Evolutionary conservation across 805 yeast species (phyloP), one percentile per base, ranked within the genome.

Genomic region (Cyberlindnera euphorbiae): DNA sequence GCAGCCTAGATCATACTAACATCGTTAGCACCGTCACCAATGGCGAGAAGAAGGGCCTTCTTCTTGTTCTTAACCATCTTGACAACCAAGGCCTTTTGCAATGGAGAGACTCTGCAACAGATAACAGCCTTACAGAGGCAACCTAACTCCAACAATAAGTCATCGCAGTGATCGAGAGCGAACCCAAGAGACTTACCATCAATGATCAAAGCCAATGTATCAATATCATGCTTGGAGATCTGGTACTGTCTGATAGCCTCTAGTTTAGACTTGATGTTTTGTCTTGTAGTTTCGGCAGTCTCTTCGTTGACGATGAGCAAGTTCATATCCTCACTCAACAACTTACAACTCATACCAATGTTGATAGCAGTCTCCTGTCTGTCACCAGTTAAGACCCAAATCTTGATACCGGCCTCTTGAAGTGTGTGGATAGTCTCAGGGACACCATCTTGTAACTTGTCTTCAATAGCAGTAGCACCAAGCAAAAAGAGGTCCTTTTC

Each of bases 1-100:
- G 98, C 98, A 12, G 98, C 97, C 62, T 93, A 98, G 47, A 93
- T 93, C 99, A 93, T 93, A 25, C 95, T 82, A 27, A 93, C 98
- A 64, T 93, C 99, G 56, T 93, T 93, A 3, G 99, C 99, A 55
- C 99, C 99, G 62, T 93, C 99, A 29, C 99, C 99, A 55, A 93
- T 82, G 1, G 98, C 97, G 41, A 93, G 66, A 28, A 94, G 60
- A 28, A 84, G 60, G 2, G 95, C 76, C 4, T 69, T 59, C 32
- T 82, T 79, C 63, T 86, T 82, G 33, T 85, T 67, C 57, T 93
- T 93, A 15, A 90, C 97, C 74, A 93, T 75, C 54, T 86, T 87
- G 17, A 93, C 98, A 13, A 93, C 98, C 36, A 93, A 64, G 0
- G 99, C 98, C 57, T 93, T 93, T 53, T 93, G 99, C 39, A 93